Evolutionary conservation across 306 rosid species (phyloP), one percentile per base, ranked within the genome.

Genomic region (Vigna hirtella): DNA sequence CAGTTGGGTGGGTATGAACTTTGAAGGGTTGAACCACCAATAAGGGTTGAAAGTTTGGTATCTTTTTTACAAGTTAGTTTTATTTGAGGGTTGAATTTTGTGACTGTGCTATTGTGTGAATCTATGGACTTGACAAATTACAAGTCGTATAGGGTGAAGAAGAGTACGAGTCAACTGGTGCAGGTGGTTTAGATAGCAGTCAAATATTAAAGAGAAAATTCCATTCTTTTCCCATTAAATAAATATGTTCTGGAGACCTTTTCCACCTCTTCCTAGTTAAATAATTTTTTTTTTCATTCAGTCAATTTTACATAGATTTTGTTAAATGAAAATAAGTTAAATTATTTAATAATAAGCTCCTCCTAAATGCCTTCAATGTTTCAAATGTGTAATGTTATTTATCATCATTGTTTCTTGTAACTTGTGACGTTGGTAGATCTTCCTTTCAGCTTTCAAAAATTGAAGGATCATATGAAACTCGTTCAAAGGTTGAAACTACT

Each of bases 21-120:
- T 89, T 91, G 58, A 82, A 82, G 86, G 57, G 79, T 82, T 82
- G 75, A 89, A 88, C 97, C 84, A 89, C 89, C 89, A 73, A 77
- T 81, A 73, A 30, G 16, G 85, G 88, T 86, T 86, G 86, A 88
- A 66, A 85, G 70, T 70, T 74, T 72, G 64, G 87, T 36, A 74
- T 77, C 63, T 36, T 64, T 30, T 17, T 34, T 62, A 15, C 14
- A 17, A 64, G 70, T 28, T 62, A 32, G 45, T 62, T 32, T 32
- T 5, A 13, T 49, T 16, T 18, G 0, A 30, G 26, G 20, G 55
- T 64, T 80, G 56, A 70, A 47, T 16, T 67, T 45, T 70, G 17
- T 6, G 72, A 20, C 18, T 49, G 22, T 43, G 32, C 4, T 30
- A 30, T 4, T 4, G 53, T 85, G 87, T 80, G 85, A 47, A 66